Base-by-base conservation (phyloP, 257 asterid species). In the Handroanthus guayacan region DNA sequence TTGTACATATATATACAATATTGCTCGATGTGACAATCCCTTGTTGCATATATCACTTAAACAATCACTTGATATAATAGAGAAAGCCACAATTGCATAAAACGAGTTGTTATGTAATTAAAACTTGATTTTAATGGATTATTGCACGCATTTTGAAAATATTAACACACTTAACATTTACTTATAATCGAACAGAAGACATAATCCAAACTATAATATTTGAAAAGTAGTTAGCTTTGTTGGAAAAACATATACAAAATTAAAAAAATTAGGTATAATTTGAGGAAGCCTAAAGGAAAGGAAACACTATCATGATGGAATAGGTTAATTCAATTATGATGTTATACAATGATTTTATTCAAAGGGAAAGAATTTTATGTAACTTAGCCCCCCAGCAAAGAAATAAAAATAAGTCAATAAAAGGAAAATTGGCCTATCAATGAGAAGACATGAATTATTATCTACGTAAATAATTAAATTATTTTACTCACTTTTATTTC, bases 241-340 rank as follows among this genome's bases (percentile, higher is more conserved):
- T 25, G 67, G 6, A 12, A 78, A 25, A 41, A 43, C 16, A 11
- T 55, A 9, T 12, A 64, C 57, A 62, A 63, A 78, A 48, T 38
- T 51, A 10, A 25, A 18, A 10, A 20, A 18, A 39, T 2, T 62
- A 48, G 36, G 68, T 20, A 64, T 51, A 67, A 73, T 57, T 18
- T 57, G 61, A 20, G 3, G 75, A 52, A 39, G 51, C 48, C 60
- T 10, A 70, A 69, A 18, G n/a, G 14, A 51, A 17, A 64, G 47
- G 45, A 71, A 71, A 14, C 74, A 56, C 62, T 18, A 69, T 68
- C 34, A 77, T 68, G 78, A 67, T 34, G 60, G n/a, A 54, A 45
- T n/a, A 45, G 72, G 58, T 16, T 50, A 9, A 16, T 47, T 67
- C 64, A 71, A 72, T 67, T 65, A 64, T 81, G 72, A 81, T 75